A percentile compares a stretch with the other conserved stretches of the same genome.
Conservation (phyloP, 768 basidiomycete genomes). For the Ramaria sp. region DNA sequence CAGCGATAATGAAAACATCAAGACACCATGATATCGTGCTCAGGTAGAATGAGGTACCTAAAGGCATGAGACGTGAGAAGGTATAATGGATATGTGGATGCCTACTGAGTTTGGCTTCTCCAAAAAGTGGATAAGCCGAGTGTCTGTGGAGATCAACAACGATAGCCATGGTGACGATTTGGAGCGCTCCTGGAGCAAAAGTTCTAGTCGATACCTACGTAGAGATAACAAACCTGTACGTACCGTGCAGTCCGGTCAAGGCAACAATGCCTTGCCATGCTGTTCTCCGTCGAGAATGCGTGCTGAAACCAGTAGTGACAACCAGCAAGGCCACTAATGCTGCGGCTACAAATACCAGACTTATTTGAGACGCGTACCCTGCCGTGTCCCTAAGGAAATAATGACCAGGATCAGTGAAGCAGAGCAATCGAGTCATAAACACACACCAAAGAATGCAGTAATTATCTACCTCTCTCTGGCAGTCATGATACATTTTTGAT, state of each 20-base stretch:
- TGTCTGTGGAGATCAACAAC: slow-evolving; percentile 50
- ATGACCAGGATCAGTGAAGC: not conserved
- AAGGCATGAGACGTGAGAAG: slow-evolving; percentile 1
- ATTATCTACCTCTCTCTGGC: slow-evolving; percentile 5
- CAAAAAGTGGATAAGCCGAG: slow-evolving; percentile 37
- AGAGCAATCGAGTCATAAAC: not conserved
- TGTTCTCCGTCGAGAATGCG: slow-evolving; percentile 59
- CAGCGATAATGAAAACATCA: slow-evolving; percentile 39
- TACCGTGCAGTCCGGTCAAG: slow-evolving; percentile 52
- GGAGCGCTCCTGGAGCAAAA: slow-evolving; percentile 36
- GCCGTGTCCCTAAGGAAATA: slow-evolving; percentile 44
- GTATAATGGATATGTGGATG: slow-evolving; percentile 2
- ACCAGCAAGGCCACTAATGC: slow-evolving; percentile 39
- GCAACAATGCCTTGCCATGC: slow-evolving; percentile 69
- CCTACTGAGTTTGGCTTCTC: slow-evolving; percentile 50
- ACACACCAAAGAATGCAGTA: slow-evolving; percentile 5
- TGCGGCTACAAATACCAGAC: slow-evolving; percentile 50
- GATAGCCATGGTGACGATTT: slow-evolving; percentile 50
- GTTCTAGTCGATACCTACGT: not conserved
- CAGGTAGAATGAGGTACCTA: slow-evolving; percentile 51
- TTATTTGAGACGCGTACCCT: slow-evolving; percentile 51
- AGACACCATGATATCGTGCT: slow-evolving; percentile 52
- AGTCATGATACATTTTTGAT: slow-evolving; percentile 12
- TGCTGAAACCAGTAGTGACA: slow-evolving; percentile 41
- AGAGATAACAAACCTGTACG: not conserved